Evolutionary conservation across 768 basidiomycete genomes (phyloP).

Genomic region (Auriscalpium vulgare): DNA sequence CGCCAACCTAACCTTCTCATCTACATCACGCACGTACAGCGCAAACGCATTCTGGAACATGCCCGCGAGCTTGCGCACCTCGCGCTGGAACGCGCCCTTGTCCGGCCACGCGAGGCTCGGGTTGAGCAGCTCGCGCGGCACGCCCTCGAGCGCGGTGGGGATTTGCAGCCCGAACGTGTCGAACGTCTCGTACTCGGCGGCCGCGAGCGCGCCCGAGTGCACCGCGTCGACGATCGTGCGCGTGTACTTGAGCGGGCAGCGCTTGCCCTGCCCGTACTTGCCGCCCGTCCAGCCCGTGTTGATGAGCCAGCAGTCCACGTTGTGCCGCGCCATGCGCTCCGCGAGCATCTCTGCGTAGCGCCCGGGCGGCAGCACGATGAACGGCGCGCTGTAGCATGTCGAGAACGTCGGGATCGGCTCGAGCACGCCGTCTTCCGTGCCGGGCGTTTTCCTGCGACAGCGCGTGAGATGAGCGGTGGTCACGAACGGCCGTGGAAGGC

Average conservation of each 20-base stretch:
- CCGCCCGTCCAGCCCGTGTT: constrained; percentile 98
- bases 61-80: constrained; percentile 78
- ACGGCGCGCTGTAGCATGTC: constrained; percentile 98
- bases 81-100: constrained; percentile 83
- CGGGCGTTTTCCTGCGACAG: constrained; percentile 81
- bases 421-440: constrained; percentile 94
- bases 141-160: constrained; percentile 76
- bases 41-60: constrained; percentile 96
- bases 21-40: constrained; percentile 83
- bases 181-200: constrained; percentile 82
- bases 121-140: constrained; percentile 87
- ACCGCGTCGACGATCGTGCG: constrained; percentile 96
- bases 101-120: constrained; percentile 82
- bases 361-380: constrained; percentile 95
- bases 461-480: background rate
- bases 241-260: constrained; percentile 94
- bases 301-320: constrained; percentile 95
- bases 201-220: constrained; percentile 85
- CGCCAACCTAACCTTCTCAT: constrained; percentile 69
- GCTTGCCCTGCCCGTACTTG: constrained; percentile 86
- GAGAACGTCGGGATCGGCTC: constrained; percentile 99
- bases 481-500: background rate
- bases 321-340: constrained; percentile 81
- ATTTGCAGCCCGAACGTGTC: constrained; percentile 77
- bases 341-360: constrained; percentile 98